Conservation (phyloP, 305 asterid species). For the Striga hermonthica region DNA sequence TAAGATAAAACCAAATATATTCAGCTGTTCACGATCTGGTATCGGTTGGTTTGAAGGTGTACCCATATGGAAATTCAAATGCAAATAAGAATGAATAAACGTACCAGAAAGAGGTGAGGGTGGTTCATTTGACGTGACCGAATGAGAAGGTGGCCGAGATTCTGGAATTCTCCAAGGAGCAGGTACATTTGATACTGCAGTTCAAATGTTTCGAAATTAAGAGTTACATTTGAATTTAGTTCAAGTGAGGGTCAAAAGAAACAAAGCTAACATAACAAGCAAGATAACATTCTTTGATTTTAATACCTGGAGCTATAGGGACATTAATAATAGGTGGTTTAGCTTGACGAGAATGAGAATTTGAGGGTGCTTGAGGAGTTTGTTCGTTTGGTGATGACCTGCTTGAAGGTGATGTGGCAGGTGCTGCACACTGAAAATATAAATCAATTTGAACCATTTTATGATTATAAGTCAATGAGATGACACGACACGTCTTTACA, state of each 20-base stretch:
- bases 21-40: conserved; percentile 17
- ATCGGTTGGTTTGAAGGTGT: conserved; percentile 17
- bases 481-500: conserved; percentile 24
- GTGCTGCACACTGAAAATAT: conserved; percentile 47
- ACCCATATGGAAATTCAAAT: conserved; percentile 23
- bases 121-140: conserved; percentile 40
- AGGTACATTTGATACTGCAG: conserved; percentile 44
- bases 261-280: neutral
- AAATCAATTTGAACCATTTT: conserved; percentile 34
- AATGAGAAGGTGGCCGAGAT: conserved; percentile 42
- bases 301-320: conserved; percentile 54
- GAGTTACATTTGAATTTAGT: conserved; percentile 18
- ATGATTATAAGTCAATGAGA: conserved; percentile 13
- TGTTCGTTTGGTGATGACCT: conserved; percentile 46
- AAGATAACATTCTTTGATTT: conserved; percentile 20
- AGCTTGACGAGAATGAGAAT: conserved; percentile 33
- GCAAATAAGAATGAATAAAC: conserved; percentile 30
- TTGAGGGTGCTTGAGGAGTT: conserved; percentile 41
- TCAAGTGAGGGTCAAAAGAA: neutral
- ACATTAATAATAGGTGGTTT: conserved; percentile 36
- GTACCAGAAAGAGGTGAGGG: conserved; percentile 52
- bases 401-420: conserved; percentile 47
- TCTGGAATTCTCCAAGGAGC: conserved; percentile 39
- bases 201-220: conserved; percentile 12
- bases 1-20: conserved; percentile 18